These are phyloP conservation scores for Claviceps sp. DNA, from an alignment of 2,329 filamentous ascomycete genomes.

Conservation along the genomic window DNA sequence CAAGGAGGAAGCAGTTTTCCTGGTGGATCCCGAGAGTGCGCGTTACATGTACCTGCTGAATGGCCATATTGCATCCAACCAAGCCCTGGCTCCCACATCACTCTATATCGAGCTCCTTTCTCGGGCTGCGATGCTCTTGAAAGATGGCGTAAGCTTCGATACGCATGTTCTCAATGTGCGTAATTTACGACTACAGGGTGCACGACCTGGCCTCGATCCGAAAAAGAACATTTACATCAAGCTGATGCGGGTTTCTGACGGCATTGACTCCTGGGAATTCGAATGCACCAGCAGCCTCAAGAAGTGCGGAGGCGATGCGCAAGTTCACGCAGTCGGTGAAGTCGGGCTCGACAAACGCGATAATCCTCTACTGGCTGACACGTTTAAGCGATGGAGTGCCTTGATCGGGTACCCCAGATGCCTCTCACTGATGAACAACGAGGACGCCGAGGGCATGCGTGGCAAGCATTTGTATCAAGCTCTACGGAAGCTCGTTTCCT, in stretches of 20 bases:
- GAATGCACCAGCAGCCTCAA: background rate
- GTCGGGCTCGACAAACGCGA: background rate
- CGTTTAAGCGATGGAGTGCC: background rate
- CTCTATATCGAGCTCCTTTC: background rate
- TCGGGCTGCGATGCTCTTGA: background rate
- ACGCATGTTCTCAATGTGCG: background rate
- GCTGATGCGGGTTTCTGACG: background rate
- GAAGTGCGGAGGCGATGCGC: background rate
- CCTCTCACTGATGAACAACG: background rate
- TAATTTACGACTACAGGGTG: background rate
- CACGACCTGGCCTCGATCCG: background rate
- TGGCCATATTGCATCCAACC: background rate
- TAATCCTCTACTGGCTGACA: background rate
- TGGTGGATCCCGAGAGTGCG: background rate
- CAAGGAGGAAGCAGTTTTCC: background rate
- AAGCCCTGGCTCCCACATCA: background rate
- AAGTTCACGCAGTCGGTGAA: background rate
- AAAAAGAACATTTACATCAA: background rate
- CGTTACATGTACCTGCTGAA: background rate
- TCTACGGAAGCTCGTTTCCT: background rate
- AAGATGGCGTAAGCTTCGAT: background rate
- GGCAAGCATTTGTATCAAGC: background rate
- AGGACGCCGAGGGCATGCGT: background rate
- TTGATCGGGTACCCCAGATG: background rate
- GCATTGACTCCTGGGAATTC: background rate